These are phyloP conservation scores for Lecanicillium sp. DNA, from an alignment of 2,329 filamentous ascomycete species.

Conservation along the genomic window DNA sequence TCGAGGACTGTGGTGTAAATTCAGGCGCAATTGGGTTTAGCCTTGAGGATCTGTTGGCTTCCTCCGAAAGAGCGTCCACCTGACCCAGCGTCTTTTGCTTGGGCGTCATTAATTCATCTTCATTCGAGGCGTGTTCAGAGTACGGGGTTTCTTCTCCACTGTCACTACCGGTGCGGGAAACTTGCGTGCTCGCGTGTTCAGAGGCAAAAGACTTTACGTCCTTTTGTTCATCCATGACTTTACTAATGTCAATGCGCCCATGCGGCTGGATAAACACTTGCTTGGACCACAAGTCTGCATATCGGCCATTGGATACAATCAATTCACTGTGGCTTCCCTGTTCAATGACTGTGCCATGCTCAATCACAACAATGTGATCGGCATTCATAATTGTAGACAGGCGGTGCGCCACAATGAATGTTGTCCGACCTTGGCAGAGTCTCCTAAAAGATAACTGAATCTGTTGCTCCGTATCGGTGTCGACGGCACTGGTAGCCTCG, in stretches of 20 bases:
- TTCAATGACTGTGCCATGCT: slow-evolving; percentile 55
- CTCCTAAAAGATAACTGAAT: slow-evolving; percentile 55
- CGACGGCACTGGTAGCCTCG: slow-evolving; percentile 71
- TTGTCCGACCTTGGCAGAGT: slow-evolving; percentile 54
- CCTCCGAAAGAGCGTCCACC: slow-evolving; percentile 2
- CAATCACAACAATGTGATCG: slow-evolving; percentile 58
- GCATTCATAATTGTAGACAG: slow-evolving; percentile 65
- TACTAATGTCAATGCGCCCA: slow-evolving; percentile 2
- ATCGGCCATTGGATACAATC: slow-evolving; percentile 50
- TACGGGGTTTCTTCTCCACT: slow-evolving; percentile 8
- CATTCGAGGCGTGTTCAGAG: slow-evolving; percentile 6
- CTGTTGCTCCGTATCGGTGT: slow-evolving; percentile 60
- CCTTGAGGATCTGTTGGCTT: slow-evolving; percentile 21
- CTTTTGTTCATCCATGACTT: slow-evolving; percentile 7
- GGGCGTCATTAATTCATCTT: background rate
- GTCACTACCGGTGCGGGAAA: slow-evolving; percentile 8
- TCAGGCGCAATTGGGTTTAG: slow-evolving; percentile 48
- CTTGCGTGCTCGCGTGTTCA: slow-evolving; percentile 8
- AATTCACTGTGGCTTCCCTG: slow-evolving; percentile 54
- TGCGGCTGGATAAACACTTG: slow-evolving; percentile 37
- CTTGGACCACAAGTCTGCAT: slow-evolving; percentile 58
- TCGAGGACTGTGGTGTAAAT: slow-evolving; percentile 38
- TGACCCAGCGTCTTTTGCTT: slow-evolving; percentile 14
- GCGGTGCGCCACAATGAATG: slow-evolving; percentile 61
- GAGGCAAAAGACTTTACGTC: background rate